Percentiles rank a stretch among this genome's conserved stretches.
Conservation (phyloP, 2,329 filamentous ascomycete species). For the Tolypocladium tropicale region DNA sequence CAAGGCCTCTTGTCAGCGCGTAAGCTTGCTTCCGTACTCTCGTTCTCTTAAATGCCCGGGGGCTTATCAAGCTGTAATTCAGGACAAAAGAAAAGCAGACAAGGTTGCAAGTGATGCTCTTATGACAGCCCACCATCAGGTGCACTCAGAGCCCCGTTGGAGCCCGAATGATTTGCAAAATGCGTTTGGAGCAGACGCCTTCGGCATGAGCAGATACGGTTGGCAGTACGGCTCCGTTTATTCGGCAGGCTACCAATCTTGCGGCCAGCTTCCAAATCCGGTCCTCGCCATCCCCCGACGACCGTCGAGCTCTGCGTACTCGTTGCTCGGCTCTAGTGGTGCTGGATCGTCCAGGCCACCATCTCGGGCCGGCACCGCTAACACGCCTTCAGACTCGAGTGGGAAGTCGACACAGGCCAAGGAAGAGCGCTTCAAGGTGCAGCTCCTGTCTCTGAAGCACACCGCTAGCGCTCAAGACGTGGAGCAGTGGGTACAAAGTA, state of each 20-base stretch:
- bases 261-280: background rate
- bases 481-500: conserved; percentile 15
- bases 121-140: background rate
- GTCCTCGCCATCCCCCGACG: background rate
- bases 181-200: background rate
- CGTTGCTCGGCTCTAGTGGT: background rate
- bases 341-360: background rate
- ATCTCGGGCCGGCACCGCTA: background rate
- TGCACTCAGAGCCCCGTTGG: background rate
- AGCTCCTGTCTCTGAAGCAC: conserved; percentile 15
- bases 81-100: background rate
- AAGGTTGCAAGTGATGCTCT: background rate
- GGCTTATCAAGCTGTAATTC: background rate
- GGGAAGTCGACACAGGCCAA: background rate
- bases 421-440: conserved; percentile 12
- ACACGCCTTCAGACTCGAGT: background rate
- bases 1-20: background rate
- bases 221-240: background rate
- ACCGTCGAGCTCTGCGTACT: background rate
- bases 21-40: background rate
- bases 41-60: background rate
- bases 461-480: conserved; percentile 12
- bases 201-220: background rate
- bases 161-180: background rate
- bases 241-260: background rate